Evolutionary conservation across 1,284 basidiomycete species (phyloP).

Genomic region (Wallemia mellicola): DNA sequence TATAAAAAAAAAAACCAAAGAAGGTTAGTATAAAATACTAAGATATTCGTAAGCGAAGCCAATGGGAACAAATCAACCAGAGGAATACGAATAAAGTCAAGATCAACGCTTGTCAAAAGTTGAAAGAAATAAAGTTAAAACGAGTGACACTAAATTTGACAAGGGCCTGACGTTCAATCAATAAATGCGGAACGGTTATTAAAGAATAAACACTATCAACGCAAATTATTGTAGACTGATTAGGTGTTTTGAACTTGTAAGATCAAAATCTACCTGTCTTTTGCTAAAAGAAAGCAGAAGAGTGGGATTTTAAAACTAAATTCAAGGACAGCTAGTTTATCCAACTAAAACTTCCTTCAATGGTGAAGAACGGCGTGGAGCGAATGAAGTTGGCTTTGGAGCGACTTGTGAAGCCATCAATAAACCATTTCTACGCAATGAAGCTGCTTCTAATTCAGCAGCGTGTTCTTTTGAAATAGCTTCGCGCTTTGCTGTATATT

Average conservation of each 20-base stretch:
- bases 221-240: not conserved
- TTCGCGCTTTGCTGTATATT: not conserved
- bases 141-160: not conserved
- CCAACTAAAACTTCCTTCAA: not conserved
- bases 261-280: not conserved
- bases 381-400: not conserved
- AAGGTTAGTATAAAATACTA: no score
- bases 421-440: not conserved
- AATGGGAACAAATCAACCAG: not conserved
- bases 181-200: slow-evolving; percentile 1
- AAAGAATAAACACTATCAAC: not conserved
- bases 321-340: no score
- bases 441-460: not conserved
- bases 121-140: not conserved
- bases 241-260: not conserved
- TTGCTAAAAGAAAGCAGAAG: no score
- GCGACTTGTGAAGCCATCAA: not conserved
- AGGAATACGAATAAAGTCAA: not conserved
- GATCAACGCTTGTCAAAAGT: not conserved
- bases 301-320: no score
- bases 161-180: not conserved
- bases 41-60: no score
- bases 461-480: not conserved
- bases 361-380: not conserved
- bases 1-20: no score